Percentiles rank a stretch among this genome's conserved stretches.
Evolutionary conservation across 2,329 filamentous ascomycete species (phyloP).

Genomic region (Thyridium curvatum): DNA sequence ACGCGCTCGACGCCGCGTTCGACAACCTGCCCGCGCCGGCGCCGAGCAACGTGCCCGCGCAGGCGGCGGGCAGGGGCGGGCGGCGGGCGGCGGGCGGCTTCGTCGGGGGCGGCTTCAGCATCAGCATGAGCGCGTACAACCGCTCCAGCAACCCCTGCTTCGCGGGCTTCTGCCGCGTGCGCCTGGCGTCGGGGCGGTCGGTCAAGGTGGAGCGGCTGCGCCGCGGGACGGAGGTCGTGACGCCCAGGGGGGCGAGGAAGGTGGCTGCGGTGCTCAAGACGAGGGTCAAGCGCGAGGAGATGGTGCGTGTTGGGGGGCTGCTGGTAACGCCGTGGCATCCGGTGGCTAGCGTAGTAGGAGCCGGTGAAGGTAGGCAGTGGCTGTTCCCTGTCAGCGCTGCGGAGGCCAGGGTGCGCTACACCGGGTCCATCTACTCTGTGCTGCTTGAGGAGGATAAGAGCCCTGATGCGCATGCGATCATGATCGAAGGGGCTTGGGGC

Average conservation of each 20-base stretch:
- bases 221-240: slow-evolving; percentile 40
- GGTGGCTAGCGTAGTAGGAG: slow-evolving; percentile 17
- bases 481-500: slow-evolving; percentile 40
- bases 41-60: slow-evolving; percentile 22
- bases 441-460: slow-evolving; percentile 41
- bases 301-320: slow-evolving; percentile 36
- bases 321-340: slow-evolving; percentile 58
- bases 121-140: slow-evolving; percentile 39
- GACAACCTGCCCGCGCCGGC: slow-evolving; percentile 37
- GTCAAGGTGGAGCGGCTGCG: slow-evolving; percentile 37
- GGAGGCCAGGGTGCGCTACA: slow-evolving; percentile 29
- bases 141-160: slow-evolving; percentile 41
- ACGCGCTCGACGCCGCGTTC: slow-evolving; percentile 42
- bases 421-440: slow-evolving; percentile 50
- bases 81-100: not conserved
- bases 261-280: slow-evolving; percentile 48
- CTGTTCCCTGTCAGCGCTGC: slow-evolving; percentile 24
- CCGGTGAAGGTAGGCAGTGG: slow-evolving; percentile 15
- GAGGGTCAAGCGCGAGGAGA: slow-evolving; percentile 24
- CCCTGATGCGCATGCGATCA: slow-evolving; percentile 42
- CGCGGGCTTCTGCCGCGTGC: slow-evolving; percentile 39
- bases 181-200: slow-evolving; percentile 27
- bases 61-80: not conserved
- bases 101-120: slow-evolving; percentile 1
- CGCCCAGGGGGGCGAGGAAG: slow-evolving; percentile 39